phyloP scores from a whole-genome alignment of 768 basidiomycete species.

The Termitomyces sp. region DNA sequence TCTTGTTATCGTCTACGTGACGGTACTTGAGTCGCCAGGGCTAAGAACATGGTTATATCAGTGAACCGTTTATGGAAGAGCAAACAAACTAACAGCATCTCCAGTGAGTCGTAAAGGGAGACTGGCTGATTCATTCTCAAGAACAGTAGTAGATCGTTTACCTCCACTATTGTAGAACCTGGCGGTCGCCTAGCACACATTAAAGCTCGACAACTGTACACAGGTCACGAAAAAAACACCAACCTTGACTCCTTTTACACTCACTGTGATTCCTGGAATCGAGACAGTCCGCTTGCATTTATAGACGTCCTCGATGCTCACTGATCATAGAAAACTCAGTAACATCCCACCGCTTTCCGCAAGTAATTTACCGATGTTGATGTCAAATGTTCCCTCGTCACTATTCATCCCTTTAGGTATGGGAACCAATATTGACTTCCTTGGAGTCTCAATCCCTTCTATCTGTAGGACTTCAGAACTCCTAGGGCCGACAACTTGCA shows the following conservation, averaged over 20 bases:
- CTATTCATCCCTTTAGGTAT: constrained; percentile 63
- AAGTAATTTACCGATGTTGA: constrained; percentile 58
- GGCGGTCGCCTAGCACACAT: constrained; percentile 62
- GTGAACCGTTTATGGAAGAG: neutral
- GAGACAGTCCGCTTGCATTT: constrained; percentile 77
- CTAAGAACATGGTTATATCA: constrained; percentile 32
- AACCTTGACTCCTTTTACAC: constrained; percentile 78
- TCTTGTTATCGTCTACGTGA: constrained; percentile 35
- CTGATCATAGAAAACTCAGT: constrained; percentile 29
- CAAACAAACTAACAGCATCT: constrained; percentile 59
- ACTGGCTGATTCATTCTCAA: constrained; percentile 67
- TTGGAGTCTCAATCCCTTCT: constrained; percentile 47
- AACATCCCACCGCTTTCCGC: neutral
- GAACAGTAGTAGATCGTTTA: constrained; percentile 54
- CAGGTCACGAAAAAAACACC: constrained; percentile 14
- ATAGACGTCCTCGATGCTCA: constrained; percentile 83
- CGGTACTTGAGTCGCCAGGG: constrained; percentile 87
- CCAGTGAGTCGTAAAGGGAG: constrained; percentile 88
- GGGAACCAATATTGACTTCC: constrained; percentile 55
- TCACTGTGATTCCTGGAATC: constrained; percentile 76
- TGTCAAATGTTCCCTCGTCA: constrained; percentile 73
- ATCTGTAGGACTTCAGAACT: constrained; percentile 56
- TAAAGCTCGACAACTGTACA: neutral
- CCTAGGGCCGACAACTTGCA: constrained; percentile 75
- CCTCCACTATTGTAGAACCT: constrained; percentile 73